Conservation (phyloP, 306 rosid species). For the Pyrus communis region DNA sequence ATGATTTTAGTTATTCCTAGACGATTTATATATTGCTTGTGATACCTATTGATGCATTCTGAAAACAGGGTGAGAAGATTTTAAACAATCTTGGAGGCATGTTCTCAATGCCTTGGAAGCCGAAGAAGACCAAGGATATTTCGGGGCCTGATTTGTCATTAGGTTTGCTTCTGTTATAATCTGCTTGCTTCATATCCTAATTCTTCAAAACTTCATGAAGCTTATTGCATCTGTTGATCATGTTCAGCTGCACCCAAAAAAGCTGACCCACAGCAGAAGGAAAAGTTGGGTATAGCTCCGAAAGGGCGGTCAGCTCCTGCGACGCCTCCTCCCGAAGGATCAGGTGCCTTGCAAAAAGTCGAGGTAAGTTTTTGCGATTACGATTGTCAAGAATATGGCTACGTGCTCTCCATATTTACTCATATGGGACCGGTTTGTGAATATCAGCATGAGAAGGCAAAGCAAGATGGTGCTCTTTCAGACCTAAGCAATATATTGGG, state of each 20-base stretch:
- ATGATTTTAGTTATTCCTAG: background rate
- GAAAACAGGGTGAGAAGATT: constrained; percentile 84
- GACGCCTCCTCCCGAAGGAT: constrained; percentile 53
- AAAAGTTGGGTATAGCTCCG: constrained; percentile 60
- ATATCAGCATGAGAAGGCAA: constrained; percentile 59
- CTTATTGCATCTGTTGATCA: background rate
- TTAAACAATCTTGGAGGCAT: constrained; percentile 91
- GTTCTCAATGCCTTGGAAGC: constrained; percentile 82
- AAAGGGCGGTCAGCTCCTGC: constrained; percentile 47
- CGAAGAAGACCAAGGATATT: constrained; percentile 61
- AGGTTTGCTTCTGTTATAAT: constrained; percentile 39
- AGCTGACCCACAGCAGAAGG: constrained; percentile 36
- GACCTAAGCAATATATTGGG: constrained; percentile 83
- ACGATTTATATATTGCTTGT: background rate
- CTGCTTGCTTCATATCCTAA: background rate
- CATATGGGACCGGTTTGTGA: background rate
- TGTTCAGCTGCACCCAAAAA: constrained; percentile 19
- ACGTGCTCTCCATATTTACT: constrained; percentile 5
- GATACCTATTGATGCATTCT: background rate
- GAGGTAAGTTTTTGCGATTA: constrained; percentile 37
- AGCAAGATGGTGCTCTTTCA: constrained; percentile 80
- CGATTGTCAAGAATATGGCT: background rate
- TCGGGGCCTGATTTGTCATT: constrained; percentile 67
- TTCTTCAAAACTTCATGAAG: background rate
- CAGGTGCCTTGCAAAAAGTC: constrained; percentile 50